These are phyloP conservation scores for Salvia hispanica DNA, from an alignment of 257 asterid species.

Conservation along the genomic window DNA sequence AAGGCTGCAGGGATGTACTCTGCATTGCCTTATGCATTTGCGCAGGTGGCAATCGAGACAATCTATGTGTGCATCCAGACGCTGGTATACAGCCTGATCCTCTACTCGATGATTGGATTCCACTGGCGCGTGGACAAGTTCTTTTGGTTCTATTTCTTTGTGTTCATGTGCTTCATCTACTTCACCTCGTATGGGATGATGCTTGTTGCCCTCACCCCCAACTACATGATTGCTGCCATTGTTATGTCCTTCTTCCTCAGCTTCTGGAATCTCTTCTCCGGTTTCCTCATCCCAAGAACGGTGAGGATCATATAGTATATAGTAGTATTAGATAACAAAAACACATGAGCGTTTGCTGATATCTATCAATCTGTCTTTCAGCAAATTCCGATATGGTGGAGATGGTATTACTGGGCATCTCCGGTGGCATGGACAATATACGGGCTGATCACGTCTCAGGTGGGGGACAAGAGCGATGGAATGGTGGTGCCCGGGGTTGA, in stretches of 20 bases:
- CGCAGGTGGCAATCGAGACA: slow-evolving; percentile 73
- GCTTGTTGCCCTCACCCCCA: slow-evolving; percentile 85
- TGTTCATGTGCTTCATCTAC: slow-evolving; percentile 75
- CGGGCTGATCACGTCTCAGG: slow-evolving; percentile 74
- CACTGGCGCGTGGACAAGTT: slow-evolving; percentile 54
- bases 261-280: slow-evolving; percentile 86
- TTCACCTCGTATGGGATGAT: slow-evolving; percentile 82
- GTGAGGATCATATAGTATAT: slow-evolving; percentile 40
- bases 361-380: slow-evolving; percentile 8
- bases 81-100: slow-evolving; percentile 63
- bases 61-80: slow-evolving; percentile 63
- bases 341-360: not conserved
- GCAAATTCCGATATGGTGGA: slow-evolving; percentile 79
- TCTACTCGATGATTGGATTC: slow-evolving; percentile 84
- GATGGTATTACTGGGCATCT: no score
- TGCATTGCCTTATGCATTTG: slow-evolving; percentile 56
- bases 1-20: slow-evolving; percentile 62
- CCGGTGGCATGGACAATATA: slow-evolving; percentile 60
- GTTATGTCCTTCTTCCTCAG: slow-evolving; percentile 86
- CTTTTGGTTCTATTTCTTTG: slow-evolving; percentile 75
- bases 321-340: not conserved
- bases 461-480: slow-evolving; percentile 44
- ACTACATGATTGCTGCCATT: slow-evolving; percentile 73
- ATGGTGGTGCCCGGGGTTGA: slow-evolving; percentile 53
- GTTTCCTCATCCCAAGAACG: slow-evolving; percentile 72